Evolutionary conservation across 2,329 filamentous ascomycete genomes (phyloP), one percentile per base, ranked within the genome.

Genomic region (Sporothrix pseudoabietina): DNA sequence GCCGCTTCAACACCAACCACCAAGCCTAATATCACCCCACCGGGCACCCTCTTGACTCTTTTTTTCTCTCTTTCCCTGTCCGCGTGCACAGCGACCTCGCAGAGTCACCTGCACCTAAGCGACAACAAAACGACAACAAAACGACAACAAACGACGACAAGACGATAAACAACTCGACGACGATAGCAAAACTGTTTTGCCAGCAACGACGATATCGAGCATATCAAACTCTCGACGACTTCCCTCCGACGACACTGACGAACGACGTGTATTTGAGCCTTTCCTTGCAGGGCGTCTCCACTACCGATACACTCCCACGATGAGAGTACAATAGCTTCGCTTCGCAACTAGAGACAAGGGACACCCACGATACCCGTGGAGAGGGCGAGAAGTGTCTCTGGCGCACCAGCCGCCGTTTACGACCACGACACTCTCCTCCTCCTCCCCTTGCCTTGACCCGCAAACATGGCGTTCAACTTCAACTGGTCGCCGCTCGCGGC

Each of bases 401-500:
- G 41, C 49, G 55, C 69, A 22, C 47, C 44, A 3, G 54, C 39
- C 55, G 69, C 39, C 69, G 30, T n/a, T 39, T 3, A 44, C 44
- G 59, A 44, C 59, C n/a, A 65, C 35, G 49, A 35, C 22, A 44
- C 71, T 47, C 49, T 57, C 47, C 35, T 57, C 32, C 47, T 59
- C 71, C 26, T 44, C 26, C 39, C 47, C 41, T 26, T n/a, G 19
- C 71, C 57, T 35, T 35, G 35, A 5, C 30, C 30, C 41, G n/a
- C 47, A 71, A n/a, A 26, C 83, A 99, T 99, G 96, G 96, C 96
- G 78, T 99, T 99, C 92, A 98, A 98, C 87, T 99, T 99, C 92
- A 98, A 98, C 93, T 99, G 96, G 96, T 97, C 94, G 88, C 96
- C 96, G 80, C 88, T 99, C 77, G 96, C 97, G 84, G 95, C 95